Evolutionary conservation across 2,329 filamentous ascomycete genomes (phyloP), one percentile per base, ranked within the genome.

Genomic region (Penicillium sp.): DNA sequence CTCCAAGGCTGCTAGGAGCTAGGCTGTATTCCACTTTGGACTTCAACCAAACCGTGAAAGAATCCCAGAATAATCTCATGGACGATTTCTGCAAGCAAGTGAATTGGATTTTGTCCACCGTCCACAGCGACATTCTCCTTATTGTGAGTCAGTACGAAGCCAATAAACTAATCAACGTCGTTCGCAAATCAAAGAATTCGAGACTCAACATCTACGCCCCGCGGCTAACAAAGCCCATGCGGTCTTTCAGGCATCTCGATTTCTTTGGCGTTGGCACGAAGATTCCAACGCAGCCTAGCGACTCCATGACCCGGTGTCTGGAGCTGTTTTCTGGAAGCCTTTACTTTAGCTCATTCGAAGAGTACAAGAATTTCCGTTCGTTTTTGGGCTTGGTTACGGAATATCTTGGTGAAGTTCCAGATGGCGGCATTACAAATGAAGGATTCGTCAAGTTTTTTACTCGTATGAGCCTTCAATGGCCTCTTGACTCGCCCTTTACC

Each of bases 301-400:
- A 32, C 5, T 5, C 26, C 2, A 45, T 45, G n/a, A 31, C 16
- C 13, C 26, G 26, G 11, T 13, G n/a, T 18, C n/a, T 90, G 0
- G 86, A 86, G 39, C 69, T 90, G 0, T 89, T 90, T 52, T 76
- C 88, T 0, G 88, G 88, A 0, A 85, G 87, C 51, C 76, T 89
- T 0, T 90, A 89, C 61, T 75, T 90, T 14, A 68, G 69, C 0
- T 77, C 75, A 0, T 82, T 77, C 42, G 57, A 72, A 0, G 80
- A 88, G 48, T 90, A 89, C 40, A 24, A 59, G 22, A 18, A 55
- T n/a, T 57, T 63, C 40, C 54, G 56, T 11, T 20, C 52, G 8
- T 63, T 66, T 18, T 53, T 66, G n/a, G 56, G 61, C 54, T 58
- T 68, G 0, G 66, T 73, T 1, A 65, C 81, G 0, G 87, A 84